Conservation (phyloP, 176 grass and related monocot genomes). For the Sorghum bicolor region Sorghum_bicolor_NCBIv3 NC_012870.2:10072501-10073000, state of each 20-base stretch:
- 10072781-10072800: not conserved
- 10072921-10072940: constrained; percentile 13
- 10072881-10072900: constrained; percentile 6
- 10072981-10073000: constrained; percentile 45
- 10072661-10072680: constrained; percentile 9
- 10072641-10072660: not conserved
- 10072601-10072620: not conserved
- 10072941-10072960: constrained; percentile 29
- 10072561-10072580: too few species aligned
- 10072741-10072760: not conserved
- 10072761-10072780: not conserved
- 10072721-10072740: constrained; percentile 13
- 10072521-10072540: too few species aligned
- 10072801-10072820: not conserved
- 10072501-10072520: not conserved
- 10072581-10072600: too few species aligned
- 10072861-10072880: constrained; percentile 49
- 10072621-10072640: constrained; percentile 3
- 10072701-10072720: constrained; percentile 18
- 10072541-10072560: too few species aligned
- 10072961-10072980: constrained; percentile 43
- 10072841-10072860: constrained; percentile 48
- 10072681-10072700: not conserved
- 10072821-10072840: not conserved
- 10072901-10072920: not conserved